Evolutionary conservation across 1,284 basidiomycete genomes (phyloP).

Genomic region (Cystobasidiaceae sp.): DNA sequence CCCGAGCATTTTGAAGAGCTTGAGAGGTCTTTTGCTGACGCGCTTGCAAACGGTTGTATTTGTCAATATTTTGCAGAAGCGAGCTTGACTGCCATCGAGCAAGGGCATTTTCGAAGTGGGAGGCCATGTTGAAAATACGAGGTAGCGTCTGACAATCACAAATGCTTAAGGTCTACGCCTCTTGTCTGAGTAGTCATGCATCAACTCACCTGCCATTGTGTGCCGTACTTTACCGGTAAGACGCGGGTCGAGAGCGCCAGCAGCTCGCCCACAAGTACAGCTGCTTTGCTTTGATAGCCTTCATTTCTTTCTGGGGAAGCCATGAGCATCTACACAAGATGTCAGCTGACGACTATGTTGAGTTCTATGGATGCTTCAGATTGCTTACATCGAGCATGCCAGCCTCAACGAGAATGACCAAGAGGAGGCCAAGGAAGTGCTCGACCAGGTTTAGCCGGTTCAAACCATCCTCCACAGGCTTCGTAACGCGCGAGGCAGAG

Average conservation of each 20-base stretch:
- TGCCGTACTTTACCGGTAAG: constrained; percentile 74
- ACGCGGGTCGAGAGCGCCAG: constrained; percentile 82
- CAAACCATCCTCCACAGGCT: constrained; percentile 29
- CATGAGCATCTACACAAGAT: background rate
- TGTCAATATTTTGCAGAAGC: constrained; percentile 81
- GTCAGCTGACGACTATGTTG: background rate
- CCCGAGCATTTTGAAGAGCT: constrained; percentile 16
- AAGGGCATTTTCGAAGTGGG: constrained; percentile 64
- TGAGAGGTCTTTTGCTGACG: constrained; percentile 55
- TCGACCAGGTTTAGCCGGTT: constrained; percentile 76
- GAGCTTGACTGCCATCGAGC: constrained; percentile 76
- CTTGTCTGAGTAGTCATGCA: background rate
- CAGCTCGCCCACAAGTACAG: constrained; percentile 84
- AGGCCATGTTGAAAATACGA: constrained; percentile 73
- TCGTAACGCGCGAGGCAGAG: constrained; percentile 25
- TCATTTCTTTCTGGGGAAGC: background rate
- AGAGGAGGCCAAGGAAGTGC: constrained; percentile 85
- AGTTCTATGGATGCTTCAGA: background rate
- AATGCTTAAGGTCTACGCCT: background rate
- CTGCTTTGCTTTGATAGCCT: constrained; percentile 65
- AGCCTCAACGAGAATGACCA: constrained; percentile 78
- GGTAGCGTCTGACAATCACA: constrained; percentile 62
- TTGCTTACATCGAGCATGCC: constrained; percentile 73
- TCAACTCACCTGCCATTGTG: constrained; percentile 65
- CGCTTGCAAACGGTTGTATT: constrained; percentile 76